Conservation (phyloP, 805 yeast species). For the Kuraishia ogatae region DNA sequence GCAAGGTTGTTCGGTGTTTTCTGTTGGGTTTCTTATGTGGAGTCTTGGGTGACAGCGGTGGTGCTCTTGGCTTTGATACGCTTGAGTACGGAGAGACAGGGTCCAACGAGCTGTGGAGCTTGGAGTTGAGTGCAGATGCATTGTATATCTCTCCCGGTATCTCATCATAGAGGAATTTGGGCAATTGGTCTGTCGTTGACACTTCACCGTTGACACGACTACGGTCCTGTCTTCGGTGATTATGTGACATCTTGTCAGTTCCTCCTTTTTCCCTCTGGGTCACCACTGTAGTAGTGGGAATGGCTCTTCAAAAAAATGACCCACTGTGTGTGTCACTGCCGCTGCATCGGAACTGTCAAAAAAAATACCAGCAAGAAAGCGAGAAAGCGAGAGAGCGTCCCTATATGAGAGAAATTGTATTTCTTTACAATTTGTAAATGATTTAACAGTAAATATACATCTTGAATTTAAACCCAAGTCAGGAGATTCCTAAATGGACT, state of each 20-base stretch:
- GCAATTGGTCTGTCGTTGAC: conserved; percentile 8
- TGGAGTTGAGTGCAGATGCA: conserved; percentile 14
- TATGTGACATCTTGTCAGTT: not conserved
- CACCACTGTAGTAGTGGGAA: not conserved
- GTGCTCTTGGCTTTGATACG: not conserved
- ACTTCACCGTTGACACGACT: not conserved
- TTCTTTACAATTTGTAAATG: too few relatives aligned
- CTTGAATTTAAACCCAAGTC: too few relatives aligned
- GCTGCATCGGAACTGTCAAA: not conserved
- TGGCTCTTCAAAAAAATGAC: not conserved
- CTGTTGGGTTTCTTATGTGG: not conserved
- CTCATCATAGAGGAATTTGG: conserved; percentile 20
- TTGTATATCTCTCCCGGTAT: conserved; percentile 19
- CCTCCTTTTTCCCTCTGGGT: not conserved
- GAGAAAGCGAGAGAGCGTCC: too few relatives aligned
- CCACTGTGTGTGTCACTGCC: not conserved
- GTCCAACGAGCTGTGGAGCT: conserved; percentile 7
- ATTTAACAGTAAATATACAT: too few relatives aligned
- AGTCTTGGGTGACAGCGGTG: not conserved
- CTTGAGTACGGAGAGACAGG: conserved; percentile 18
- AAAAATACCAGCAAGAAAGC: not conserved
- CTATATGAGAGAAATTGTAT: too few relatives aligned
- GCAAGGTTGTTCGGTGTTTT: not conserved
- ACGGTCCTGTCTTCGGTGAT: not conserved
- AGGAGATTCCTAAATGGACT: too few relatives aligned